Percentiles rank a stretch among this genome's conserved stretches.
These are phyloP conservation scores for Talaromyces atroroseus DNA, from an alignment of 2,329 filamentous ascomycete species.

Conservation along the genomic window DNA sequence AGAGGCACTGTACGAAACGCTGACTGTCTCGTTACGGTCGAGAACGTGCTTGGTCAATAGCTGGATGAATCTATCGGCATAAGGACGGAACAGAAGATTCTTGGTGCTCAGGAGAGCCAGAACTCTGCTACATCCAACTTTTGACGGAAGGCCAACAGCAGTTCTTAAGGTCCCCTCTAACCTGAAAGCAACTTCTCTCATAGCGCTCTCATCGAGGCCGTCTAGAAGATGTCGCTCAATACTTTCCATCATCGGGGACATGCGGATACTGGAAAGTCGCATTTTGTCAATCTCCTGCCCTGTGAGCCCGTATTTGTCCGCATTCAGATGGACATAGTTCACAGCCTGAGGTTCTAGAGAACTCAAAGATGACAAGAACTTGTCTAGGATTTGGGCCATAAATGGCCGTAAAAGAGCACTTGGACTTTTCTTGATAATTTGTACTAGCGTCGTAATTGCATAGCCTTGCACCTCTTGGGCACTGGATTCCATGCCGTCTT, in stretches of 20 bases:
- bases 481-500: constrained; percentile 81
- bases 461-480: constrained; percentile 84
- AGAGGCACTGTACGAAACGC: constrained; percentile 78
- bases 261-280: constrained; percentile 72
- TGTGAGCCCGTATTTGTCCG: constrained; percentile 74
- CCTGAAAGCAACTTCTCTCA: constrained; percentile 65
- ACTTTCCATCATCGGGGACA: constrained; percentile 85
- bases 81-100: constrained; percentile 65
- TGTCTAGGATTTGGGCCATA: constrained; percentile 73
- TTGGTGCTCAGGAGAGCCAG: constrained; percentile 79
- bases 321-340: constrained; percentile 89
- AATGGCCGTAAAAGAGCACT: constrained; percentile 74
- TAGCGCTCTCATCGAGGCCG: constrained; percentile 70
- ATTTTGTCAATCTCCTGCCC: constrained; percentile 87
- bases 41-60: constrained; percentile 74
- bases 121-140: constrained; percentile 82
- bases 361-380: constrained; percentile 74
- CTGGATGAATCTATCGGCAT: constrained; percentile 70
- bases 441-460: constrained; percentile 73
- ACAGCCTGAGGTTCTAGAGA: constrained; percentile 83
- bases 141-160: constrained; percentile 85
- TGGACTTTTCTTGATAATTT: constrained; percentile 80
- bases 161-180: constrained; percentile 76
- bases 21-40: constrained; percentile 91
- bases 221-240: constrained; percentile 79